Evolutionary conservation across 1,139 yeast genomes (phyloP), one percentile per base, ranked within the genome.

Genomic region (Candida sanyaensis): DNA sequence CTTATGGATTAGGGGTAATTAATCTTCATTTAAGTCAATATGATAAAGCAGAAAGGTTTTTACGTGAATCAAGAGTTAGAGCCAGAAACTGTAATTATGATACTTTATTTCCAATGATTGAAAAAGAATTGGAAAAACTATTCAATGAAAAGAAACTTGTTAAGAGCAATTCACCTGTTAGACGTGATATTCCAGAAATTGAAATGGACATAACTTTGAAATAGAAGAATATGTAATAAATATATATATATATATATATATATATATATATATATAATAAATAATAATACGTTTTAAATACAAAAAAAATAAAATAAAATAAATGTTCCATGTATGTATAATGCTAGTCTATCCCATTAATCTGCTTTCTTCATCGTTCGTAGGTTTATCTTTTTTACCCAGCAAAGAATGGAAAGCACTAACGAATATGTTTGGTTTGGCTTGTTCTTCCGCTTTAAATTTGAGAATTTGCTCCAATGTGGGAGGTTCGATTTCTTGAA

Each of bases 1-100:
- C 90, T 0, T 92, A 89, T 60, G 96, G 96, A 0, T 71, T 89
- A 37, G 98, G 97, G 0, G 96, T 91, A 5, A 77, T 89, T 12
- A 77, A 82, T 43, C 66, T 88, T 17, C 91, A 88, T 59, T 59
- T 72, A 36, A 77, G 82, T 1, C 69, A 84, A 23, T 72, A 75
- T 49, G 76, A 75, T 24, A 71, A 75, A 52, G 91, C 96, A 0
- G 83, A 81, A 54, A 73, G 83, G 33, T 68, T 80, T 30, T 69
- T 91, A 41, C 72, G 87, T 21, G 93, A 87, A 62, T 83, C 96
- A 0, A 75, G 91, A 41, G 77, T 85, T 13, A 71, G 91, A 52
- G 91, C 96, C 1, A 78, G 78, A 56, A 84, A 83, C 11, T 78
- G 88, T 53, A 86, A 85, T 17, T 83, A 87, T 59, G 72, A 71